Percentiles rank a stretch among this genome's conserved stretches.
phyloP scores from a whole-genome alignment of 2,329 filamentous ascomycete species.

The Pyricularia grisea region DNA sequence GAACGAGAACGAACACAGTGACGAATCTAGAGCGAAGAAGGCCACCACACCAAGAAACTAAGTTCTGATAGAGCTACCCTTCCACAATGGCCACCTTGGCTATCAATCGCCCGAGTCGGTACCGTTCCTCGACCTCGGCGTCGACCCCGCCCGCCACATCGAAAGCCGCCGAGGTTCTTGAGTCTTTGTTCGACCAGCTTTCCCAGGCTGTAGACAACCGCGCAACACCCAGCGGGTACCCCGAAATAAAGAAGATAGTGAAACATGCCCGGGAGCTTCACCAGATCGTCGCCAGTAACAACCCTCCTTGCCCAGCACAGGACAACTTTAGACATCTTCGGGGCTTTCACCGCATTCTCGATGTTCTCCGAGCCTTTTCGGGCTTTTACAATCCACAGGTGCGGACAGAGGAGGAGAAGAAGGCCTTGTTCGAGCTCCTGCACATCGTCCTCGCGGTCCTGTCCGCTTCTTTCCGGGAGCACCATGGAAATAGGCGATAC shows the following conservation, averaged over 20 bases:
- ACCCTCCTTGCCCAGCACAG: slow-evolving; percentile 44
- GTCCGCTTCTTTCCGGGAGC: slow-evolving; percentile 64
- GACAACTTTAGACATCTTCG: slow-evolving; percentile 75
- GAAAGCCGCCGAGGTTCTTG: slow-evolving; percentile 51
- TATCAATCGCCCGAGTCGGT: slow-evolving; percentile 36
- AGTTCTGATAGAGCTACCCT: slow-evolving; percentile 25
- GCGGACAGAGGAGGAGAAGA: slow-evolving; percentile 52
- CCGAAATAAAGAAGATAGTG: slow-evolving; percentile 36
- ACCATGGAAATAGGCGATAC: slow-evolving; percentile 80
- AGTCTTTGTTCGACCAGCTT: slow-evolving; percentile 39
- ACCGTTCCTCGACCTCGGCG: slow-evolving; percentile 55
- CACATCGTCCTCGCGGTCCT: slow-evolving; percentile 65
- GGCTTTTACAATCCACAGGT: slow-evolving; percentile 66
- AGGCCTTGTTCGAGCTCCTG: slow-evolving; percentile 57
- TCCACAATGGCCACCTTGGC: slow-evolving; percentile 22
- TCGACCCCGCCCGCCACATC: slow-evolving; percentile 45
- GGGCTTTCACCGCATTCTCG: slow-evolving; percentile 68
- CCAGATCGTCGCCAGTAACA: slow-evolving; percentile 44
- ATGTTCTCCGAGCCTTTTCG: slow-evolving; percentile 59
- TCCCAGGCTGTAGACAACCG: slow-evolving; percentile 13
- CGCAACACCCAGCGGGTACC: slow-evolving; percentile 29
- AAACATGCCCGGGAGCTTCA: slow-evolving; percentile 55
- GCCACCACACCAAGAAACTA: slow-evolving; percentile 7
- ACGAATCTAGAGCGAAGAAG: not conserved
- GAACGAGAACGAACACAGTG: slow-evolving; percentile 1